Base-by-base conservation (phyloP, 2,329 filamentous ascomycete species). In the Claviceps africana region DNA sequence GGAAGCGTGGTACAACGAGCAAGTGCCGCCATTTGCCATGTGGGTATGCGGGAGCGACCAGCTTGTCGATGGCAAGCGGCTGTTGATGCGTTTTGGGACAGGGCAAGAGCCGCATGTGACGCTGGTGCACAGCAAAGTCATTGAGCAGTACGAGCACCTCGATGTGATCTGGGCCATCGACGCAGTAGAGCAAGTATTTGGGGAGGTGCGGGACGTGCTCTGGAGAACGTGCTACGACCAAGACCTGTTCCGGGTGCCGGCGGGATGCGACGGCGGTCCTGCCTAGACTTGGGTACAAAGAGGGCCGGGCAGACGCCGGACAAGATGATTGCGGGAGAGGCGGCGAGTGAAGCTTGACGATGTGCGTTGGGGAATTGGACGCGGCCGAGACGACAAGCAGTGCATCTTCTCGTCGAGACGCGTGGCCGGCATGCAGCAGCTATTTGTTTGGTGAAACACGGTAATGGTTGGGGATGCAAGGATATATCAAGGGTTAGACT, bases 151-250 rank as follows among this genome's bases (percentile, higher is more conserved):
- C 64, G 91, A 96, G 69, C 91, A 97, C 67, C 75, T 97, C 4
- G 91, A 96, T 68, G 88, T 96, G 1, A 81, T 97, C 39, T 96
- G 91, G 91, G 89, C 90, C 0, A 88, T 96, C 74, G 89, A 96
- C 62, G 81, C 82, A 0, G 80, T 89, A 17, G 83, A 91, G 47
- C 79, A 91, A 64, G 86, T 96, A 1, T 93, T 90, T 5, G 75
- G 72, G 53, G 90, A 95, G 68, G 72, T 96, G 0, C 77, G 82
- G 31, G 83, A 91, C 60, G 83, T 94, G 15, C 67, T 96, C 13
- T 96, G 90, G 90, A 82, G 82, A 66, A 95, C 88, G 1, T 72
- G 81, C 70, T 37, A 79, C 47, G 71, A 58, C 30, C 66, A 79
- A 50, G 71, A 72, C 11, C 51, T 68, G 22, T 91, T 85, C 61